phyloP scores from a whole-genome alignment of 2,329 filamentous ascomycete genomes.

The Davidsoniella virescens region DNA sequence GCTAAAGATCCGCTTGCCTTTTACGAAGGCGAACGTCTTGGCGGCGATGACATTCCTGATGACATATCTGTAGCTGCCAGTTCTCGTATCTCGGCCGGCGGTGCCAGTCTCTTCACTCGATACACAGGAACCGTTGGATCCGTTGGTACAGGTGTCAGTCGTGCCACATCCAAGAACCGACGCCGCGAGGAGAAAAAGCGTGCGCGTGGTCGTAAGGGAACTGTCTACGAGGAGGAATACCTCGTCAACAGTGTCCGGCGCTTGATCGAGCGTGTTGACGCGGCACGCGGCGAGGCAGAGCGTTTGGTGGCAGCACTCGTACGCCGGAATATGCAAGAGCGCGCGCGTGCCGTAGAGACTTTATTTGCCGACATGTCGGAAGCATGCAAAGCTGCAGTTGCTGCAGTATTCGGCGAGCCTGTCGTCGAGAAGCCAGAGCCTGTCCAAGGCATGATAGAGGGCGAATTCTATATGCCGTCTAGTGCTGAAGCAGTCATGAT shows the following conservation, averaged over 20 bases:
- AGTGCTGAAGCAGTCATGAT: slow-evolving; percentile 36
- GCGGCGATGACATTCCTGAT: slow-evolving; percentile 60
- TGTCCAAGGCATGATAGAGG: slow-evolving; percentile 14
- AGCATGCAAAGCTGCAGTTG: slow-evolving; percentile 48
- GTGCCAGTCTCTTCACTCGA: slow-evolving; percentile 78
- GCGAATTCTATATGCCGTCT: slow-evolving; percentile 21
- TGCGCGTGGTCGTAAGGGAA: slow-evolving; percentile 86
- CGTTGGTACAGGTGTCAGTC: slow-evolving; percentile 53
- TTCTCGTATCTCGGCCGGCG: slow-evolving; percentile 58
- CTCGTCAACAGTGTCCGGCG: slow-evolving; percentile 74
- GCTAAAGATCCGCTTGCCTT: slow-evolving; percentile 74
- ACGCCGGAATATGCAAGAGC: slow-evolving; percentile 71
- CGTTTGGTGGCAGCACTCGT: slow-evolving; percentile 62
- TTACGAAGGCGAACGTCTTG: slow-evolving; percentile 59
- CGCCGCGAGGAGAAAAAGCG: slow-evolving; percentile 87
- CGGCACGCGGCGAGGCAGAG: slow-evolving; percentile 53
- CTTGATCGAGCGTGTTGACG: slow-evolving; percentile 68
- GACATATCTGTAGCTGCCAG: slow-evolving; percentile 77
- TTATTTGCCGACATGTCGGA: slow-evolving; percentile 60
- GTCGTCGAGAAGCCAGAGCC: slow-evolving; percentile 14
- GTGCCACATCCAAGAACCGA: slow-evolving; percentile 76
- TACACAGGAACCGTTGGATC: slow-evolving; percentile 69
- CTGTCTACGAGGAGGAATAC: slow-evolving; percentile 96
- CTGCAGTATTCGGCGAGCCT: slow-evolving; percentile 45
- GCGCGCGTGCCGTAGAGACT: slow-evolving; percentile 60